These are phyloP conservation scores for Sporothrix pallida DNA, from an alignment of 2,329 filamentous ascomycete species.

Conservation along the genomic window DNA sequence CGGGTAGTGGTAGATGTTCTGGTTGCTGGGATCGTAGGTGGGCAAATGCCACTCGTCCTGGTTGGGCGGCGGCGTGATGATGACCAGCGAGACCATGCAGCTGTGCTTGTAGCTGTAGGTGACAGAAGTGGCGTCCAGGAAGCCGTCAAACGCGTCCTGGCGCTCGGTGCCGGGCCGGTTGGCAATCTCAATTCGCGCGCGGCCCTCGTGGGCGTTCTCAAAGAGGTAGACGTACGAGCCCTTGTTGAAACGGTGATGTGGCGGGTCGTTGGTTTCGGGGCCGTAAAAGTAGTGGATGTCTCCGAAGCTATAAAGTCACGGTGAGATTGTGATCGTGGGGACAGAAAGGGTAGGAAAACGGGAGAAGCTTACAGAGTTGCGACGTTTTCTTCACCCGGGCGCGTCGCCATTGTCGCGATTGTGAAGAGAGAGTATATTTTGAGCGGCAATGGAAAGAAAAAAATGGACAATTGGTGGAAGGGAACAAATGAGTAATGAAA, in stretches of 20 bases:
- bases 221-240: slow-evolving; percentile 82
- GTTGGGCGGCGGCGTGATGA: slow-evolving; percentile 57
- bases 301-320: slow-evolving; percentile 62
- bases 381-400: slow-evolving; percentile 55
- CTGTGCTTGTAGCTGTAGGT: slow-evolving; percentile 77
- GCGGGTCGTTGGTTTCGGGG: slow-evolving; percentile 67
- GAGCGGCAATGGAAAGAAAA: not conserved
- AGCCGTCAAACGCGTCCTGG: slow-evolving; percentile 80
- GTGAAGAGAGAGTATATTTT: no score
- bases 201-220: slow-evolving; percentile 70
- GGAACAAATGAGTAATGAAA: no score
- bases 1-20: slow-evolving; percentile 79
- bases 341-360: not conserved
- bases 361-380: slow-evolving; percentile 51
- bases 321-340: not conserved
- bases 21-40: slow-evolving; percentile 72
- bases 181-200: slow-evolving; percentile 75
- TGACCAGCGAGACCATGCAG: slow-evolving; percentile 70
- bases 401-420: slow-evolving; percentile 49
- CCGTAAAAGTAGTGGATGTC: slow-evolving; percentile 82
- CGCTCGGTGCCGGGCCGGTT: slow-evolving; percentile 75
- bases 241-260: slow-evolving; percentile 82
- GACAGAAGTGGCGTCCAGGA: slow-evolving; percentile 68
- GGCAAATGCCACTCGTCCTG: slow-evolving; percentile 76
- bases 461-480: not conserved